Conservation (phyloP, 306 rosid genomes). For the Erythrophleum fordii region DNA sequence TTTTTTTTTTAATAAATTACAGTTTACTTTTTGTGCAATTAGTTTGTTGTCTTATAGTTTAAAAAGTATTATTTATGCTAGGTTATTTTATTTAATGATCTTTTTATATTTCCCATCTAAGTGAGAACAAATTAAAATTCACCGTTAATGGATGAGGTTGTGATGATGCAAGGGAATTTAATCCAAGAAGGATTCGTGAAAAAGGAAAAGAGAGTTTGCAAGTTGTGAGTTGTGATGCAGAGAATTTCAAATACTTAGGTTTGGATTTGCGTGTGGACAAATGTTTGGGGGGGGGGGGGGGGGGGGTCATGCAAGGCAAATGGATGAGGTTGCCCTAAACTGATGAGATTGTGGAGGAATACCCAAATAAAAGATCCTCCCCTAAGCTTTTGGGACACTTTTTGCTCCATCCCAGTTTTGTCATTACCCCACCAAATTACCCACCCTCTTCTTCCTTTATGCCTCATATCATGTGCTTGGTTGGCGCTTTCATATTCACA, state of each 20-base stretch:
- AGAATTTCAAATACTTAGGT: not conserved
- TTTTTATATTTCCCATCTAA: no score
- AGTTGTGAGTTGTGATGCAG: not conserved
- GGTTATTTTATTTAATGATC: not conserved
- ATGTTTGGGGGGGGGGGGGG: no score
- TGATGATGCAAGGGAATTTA: not conserved
- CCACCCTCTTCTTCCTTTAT: not conserved
- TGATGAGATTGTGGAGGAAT: not conserved
- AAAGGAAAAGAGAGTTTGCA: not conserved
- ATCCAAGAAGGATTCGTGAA: no score
- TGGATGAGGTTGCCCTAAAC: slow-evolving; percentile 9
- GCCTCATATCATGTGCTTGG: not conserved
- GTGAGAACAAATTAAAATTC: no score
- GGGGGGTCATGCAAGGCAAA: slow-evolving; percentile 16
- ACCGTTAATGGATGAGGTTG: no score
- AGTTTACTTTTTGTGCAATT: not conserved
- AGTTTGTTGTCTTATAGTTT: no score
- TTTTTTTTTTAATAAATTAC: not conserved
- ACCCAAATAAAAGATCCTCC: slow-evolving; percentile 1
- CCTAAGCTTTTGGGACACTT: not conserved
- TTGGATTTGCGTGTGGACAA: not conserved
- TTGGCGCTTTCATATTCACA: no score
- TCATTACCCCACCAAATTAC: not conserved
- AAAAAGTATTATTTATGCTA: not conserved
- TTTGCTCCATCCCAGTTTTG: not conserved